A percentile compares a stretch with the other conserved stretches of the same genome.
Conservation (phyloP, 441 rosid genomes). For the Biscutella auriculata region DNA sequence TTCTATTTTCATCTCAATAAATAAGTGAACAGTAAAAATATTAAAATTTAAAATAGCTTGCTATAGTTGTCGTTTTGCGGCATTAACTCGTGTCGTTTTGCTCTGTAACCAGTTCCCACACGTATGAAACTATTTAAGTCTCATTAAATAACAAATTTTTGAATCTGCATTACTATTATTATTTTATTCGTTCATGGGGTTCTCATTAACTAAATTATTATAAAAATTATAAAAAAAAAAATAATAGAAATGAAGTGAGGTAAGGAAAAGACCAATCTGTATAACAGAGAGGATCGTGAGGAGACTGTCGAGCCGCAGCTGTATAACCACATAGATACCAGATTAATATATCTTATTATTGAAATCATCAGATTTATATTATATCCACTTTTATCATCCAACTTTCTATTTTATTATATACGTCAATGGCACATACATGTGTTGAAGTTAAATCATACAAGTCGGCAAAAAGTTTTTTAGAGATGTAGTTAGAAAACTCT, state of each 20-base stretch:
- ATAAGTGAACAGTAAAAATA: neutral
- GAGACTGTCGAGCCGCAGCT: constrained; percentile 21
- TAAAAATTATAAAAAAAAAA: neutral
- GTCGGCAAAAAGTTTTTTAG: too few species aligned
- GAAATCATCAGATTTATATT: too few species aligned
- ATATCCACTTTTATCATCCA: too few species aligned
- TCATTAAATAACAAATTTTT: neutral
- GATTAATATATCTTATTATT: too few species aligned
- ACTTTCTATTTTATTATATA: too few species aligned
- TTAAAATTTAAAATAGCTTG: neutral
- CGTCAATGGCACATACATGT: too few species aligned
- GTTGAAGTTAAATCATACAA: too few species aligned
- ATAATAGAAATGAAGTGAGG: neutral
- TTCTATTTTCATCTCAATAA: neutral
- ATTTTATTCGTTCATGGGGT: neutral
- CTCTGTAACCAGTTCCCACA: constrained; percentile 3
- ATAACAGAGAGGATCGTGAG: constrained; percentile 14
- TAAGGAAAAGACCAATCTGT: constrained; percentile 11
- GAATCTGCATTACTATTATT: neutral
- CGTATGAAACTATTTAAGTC: neutral
- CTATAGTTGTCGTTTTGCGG: neutral
- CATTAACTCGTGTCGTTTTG: constrained; percentile 5
- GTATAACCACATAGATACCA: neutral
- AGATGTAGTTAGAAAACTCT: too few species aligned
- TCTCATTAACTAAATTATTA: too few species aligned